Percentiles rank a stretch among this genome's conserved stretches.
phyloP scores from a whole-genome alignment of 441 rosid genomes.

The Cnidoscolus chayamansa region DNA sequence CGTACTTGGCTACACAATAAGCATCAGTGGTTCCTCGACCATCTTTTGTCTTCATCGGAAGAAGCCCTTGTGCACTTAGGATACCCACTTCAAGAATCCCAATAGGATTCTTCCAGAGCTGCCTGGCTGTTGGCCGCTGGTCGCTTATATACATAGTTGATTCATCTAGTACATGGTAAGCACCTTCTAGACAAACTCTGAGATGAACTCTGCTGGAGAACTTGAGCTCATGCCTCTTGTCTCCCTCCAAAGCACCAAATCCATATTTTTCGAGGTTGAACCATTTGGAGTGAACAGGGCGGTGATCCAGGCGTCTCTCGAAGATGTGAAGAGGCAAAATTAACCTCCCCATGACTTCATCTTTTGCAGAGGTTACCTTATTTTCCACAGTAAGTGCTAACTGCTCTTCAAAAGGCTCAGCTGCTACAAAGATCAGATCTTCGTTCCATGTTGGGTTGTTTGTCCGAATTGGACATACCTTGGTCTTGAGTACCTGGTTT shows the following conservation, averaged over 20 bases:
- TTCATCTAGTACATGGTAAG: conserved; percentile 92
- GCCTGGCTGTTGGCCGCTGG: conserved; percentile 81
- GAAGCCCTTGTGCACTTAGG: conserved; percentile 78
- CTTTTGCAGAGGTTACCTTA: conserved; percentile 53
- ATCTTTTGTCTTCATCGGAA: conserved; percentile 70
- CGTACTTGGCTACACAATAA: conserved; percentile 91
- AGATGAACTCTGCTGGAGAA: conserved; percentile 82
- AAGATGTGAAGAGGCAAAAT: conserved; percentile 46
- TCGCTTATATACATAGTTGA: conserved; percentile 94
- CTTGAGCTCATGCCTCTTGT: conserved; percentile 72
- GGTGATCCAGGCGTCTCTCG: conserved; percentile 82
- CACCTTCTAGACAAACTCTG: conserved; percentile 81
- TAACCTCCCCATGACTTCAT: conserved; percentile 59
- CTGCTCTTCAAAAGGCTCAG: conserved; percentile 89
- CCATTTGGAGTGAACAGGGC: conserved; percentile 76
- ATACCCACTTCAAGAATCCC: conserved; percentile 83
- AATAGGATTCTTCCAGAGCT: conserved; percentile 74
- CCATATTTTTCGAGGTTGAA: conserved; percentile 80
- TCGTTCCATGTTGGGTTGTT: conserved; percentile 72
- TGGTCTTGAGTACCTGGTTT: conserved; percentile 67
- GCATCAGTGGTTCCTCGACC: conserved; percentile 84
- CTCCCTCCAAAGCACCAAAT: conserved; percentile 61
- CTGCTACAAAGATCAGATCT: conserved; percentile 79
- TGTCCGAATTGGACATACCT: conserved; percentile 45
- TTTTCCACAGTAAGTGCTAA: conserved; percentile 70